Percentiles rank a stretch among this genome's conserved stretches.
These are phyloP conservation scores for Heliosperma pusillum DNA, from an alignment of 148 eudicot species.

Conservation along the genomic window DNA sequence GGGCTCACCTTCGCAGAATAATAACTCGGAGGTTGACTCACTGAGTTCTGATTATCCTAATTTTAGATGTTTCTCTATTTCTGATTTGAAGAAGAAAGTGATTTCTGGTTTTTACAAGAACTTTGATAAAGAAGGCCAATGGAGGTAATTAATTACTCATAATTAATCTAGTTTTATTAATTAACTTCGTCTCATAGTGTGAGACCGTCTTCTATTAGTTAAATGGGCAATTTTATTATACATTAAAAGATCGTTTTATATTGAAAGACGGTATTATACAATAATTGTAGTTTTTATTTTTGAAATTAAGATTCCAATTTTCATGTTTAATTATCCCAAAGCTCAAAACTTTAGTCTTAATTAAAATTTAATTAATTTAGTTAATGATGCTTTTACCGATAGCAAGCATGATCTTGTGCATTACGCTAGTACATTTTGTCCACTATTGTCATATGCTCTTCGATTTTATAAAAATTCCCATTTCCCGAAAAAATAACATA, in stretches of 20 bases:
- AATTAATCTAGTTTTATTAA: slow-evolving; percentile 11
- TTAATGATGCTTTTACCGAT: slow-evolving; percentile 17
- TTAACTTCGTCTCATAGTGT: too few relatives aligned
- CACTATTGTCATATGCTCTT: slow-evolving; percentile 26
- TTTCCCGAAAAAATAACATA: background rate
- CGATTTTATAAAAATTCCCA: slow-evolving; percentile 13
- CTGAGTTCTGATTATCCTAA: slow-evolving; percentile 34
- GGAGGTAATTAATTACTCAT: slow-evolving; percentile 86
- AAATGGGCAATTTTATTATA: too few relatives aligned
- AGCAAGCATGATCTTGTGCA: slow-evolving; percentile 46
- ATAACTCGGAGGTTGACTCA: slow-evolving; percentile 30
- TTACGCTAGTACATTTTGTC: slow-evolving; percentile 36
- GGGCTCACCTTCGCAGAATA: slow-evolving; percentile 22
- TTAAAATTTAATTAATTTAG: too few relatives aligned
- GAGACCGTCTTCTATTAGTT: too few relatives aligned
- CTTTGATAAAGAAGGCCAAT: slow-evolving; percentile 79
- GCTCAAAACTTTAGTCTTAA: background rate
- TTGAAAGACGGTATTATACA: too few relatives aligned
- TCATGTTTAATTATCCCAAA: background rate
- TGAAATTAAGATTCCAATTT: too few relatives aligned
- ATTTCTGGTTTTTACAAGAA: slow-evolving; percentile 65
- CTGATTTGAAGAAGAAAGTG: slow-evolving; percentile 81
- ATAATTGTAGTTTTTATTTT: too few relatives aligned
- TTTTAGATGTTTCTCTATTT: slow-evolving; percentile 82
- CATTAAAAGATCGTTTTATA: too few relatives aligned